A percentile compares a stretch with the other conserved stretches of the same genome.
Conservation (phyloP, 345 rosid species). For the Hypericum androsaemum region DNA sequence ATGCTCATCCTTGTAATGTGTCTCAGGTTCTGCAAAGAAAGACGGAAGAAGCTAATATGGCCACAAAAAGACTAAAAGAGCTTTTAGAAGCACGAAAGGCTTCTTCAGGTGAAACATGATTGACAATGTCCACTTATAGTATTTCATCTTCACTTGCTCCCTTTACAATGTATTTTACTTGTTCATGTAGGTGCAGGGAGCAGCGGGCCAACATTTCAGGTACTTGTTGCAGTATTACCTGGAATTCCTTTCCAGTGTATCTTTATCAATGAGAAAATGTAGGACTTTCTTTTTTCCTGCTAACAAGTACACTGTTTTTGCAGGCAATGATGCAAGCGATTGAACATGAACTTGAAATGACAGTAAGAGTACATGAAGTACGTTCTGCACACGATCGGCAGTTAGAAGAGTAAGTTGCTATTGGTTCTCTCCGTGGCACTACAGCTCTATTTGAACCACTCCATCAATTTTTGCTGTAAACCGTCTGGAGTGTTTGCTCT, state of each 20-base stretch:
- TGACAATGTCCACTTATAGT: too few relatives aligned
- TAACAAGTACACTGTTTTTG: slow-evolving; percentile 5
- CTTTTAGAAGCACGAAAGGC: slow-evolving; percentile 78
- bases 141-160: slow-evolving; percentile 5
- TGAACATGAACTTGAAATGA: slow-evolving; percentile 97
- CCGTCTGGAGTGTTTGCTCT: too few relatives aligned
- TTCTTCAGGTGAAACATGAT: slow-evolving; percentile 44
- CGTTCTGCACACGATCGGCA: slow-evolving; percentile 85
- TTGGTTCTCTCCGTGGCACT: neutral
- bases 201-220: slow-evolving; percentile 76
- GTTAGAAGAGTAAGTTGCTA: slow-evolving; percentile 74
- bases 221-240: slow-evolving; percentile 16
- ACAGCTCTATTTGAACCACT: neutral
- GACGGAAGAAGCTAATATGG: slow-evolving; percentile 95
- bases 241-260: slow-evolving; percentile 9
- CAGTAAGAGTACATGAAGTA: slow-evolving; percentile 82
- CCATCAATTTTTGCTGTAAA: too few relatives aligned
- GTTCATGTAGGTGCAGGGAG: slow-evolving; percentile 40
- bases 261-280: neutral
- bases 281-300: slow-evolving; percentile 4
- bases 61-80: slow-evolving; percentile 89
- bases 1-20: slow-evolving; percentile 4
- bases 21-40: slow-evolving; percentile 89
- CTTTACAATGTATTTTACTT: slow-evolving; percentile 4
- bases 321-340: slow-evolving; percentile 81